Conservation (phyloP, 2,329 filamentous ascomycete genomes). For the Epichloe elymi region DNA sequence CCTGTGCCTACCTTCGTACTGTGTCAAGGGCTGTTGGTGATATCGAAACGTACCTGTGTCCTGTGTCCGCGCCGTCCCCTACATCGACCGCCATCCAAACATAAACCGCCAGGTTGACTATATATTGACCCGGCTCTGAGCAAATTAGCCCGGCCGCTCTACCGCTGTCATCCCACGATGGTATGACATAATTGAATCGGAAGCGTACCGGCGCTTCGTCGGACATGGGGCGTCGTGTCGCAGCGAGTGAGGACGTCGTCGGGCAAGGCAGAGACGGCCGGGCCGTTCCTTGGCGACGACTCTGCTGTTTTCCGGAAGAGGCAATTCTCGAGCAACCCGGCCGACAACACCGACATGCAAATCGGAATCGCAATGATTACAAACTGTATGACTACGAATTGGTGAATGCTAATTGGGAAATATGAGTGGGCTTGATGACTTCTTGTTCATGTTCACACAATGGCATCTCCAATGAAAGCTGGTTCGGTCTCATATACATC, state of each 20-base stretch:
- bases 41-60: too few species aligned
- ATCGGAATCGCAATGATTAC: constrained; percentile 28
- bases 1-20: too few species aligned
- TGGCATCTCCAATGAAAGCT: neutral
- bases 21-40: too few species aligned
- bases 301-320: constrained; percentile 9
- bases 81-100: too few species aligned
- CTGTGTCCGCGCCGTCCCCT: too few species aligned
- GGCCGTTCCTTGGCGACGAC: neutral
- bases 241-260: neutral
- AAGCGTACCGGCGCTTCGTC: neutral
- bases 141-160: too few species aligned
- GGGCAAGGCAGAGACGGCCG: neutral
- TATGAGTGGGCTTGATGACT: neutral
- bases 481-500: neutral
- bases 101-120: too few species aligned
- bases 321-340: constrained; percentile 15
- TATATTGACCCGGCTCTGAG: too few species aligned
- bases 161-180: too few species aligned
- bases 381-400: neutral
- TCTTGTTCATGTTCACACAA: neutral
- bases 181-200: neutral
- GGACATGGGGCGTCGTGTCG: too few species aligned
- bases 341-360: constrained; percentile 24
- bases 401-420: neutral